Evolutionary conservation across 225 moss, liverwort and hornwort species (phyloP).

Genomic region (Polytrichum formosum): DNA sequence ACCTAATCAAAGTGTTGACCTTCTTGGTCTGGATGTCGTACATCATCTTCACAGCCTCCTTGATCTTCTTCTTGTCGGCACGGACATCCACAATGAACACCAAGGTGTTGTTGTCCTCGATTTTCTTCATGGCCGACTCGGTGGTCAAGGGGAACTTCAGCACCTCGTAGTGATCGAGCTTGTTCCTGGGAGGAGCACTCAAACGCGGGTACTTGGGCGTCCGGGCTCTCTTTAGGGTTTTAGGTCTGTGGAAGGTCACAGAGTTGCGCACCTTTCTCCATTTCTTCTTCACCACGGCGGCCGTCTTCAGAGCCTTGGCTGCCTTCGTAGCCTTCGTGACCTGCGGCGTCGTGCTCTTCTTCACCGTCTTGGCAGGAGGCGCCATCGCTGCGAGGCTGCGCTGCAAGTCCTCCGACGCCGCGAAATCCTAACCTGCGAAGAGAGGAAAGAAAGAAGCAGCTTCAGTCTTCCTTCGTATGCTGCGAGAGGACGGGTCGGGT

Average conservation of each 20-base stretch:
- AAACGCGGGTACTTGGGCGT: slow-evolving; percentile 49
- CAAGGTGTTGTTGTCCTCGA: slow-evolving; percentile 55
- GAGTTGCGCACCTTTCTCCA: slow-evolving; percentile 53
- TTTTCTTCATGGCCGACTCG: slow-evolving; percentile 64
- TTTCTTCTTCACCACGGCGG: slow-evolving; percentile 33
- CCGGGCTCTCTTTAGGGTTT: slow-evolving; percentile 43
- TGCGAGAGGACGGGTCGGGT: too few relatives aligned
- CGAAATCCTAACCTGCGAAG: too few relatives aligned
- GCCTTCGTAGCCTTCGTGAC: slow-evolving; percentile 51
- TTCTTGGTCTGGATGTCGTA: slow-evolving; percentile 61
- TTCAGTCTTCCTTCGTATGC: too few relatives aligned
- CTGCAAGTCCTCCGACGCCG: too few relatives aligned
- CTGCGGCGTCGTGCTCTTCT: slow-evolving; percentile 9
- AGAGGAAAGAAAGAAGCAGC: too few relatives aligned
- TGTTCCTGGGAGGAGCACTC: slow-evolving; percentile 43
- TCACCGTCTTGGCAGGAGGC: too few relatives aligned
- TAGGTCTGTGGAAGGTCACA: slow-evolving; percentile 56
- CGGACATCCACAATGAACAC: slow-evolving; percentile 85
- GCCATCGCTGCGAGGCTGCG: too few relatives aligned
- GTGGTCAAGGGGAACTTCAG: slow-evolving; percentile 56
- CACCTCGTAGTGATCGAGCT: slow-evolving; percentile 57
- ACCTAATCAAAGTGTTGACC: slow-evolving; percentile 61
- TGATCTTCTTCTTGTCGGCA: slow-evolving; percentile 63
- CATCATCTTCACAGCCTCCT: slow-evolving; percentile 54
- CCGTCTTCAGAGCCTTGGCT: slow-evolving; percentile 50